Evolutionary conservation across 768 basidiomycete species (phyloP).

Genomic region (Cubamyces lactineus): DNA sequence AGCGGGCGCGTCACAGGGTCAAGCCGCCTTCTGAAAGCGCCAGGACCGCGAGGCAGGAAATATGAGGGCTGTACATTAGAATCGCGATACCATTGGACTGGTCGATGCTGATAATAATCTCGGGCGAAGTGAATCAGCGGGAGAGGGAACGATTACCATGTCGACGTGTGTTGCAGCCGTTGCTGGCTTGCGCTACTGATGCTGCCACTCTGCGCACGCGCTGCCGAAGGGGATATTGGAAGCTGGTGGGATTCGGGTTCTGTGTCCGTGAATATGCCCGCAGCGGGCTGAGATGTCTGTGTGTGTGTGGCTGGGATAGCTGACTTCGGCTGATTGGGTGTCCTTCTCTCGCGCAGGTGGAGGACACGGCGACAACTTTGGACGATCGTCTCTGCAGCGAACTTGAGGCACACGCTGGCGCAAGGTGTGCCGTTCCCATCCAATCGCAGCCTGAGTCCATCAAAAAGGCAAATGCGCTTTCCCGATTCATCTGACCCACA

Average conservation of each 20-base stretch:
- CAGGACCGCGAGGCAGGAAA: conserved; percentile 13
- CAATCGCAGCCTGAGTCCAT: conserved; percentile 1
- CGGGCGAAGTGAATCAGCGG: conserved; percentile 6
- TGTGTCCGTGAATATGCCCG: neutral
- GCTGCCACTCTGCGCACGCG: conserved; percentile 6
- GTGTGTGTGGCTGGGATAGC: neutral
- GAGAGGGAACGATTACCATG: conserved; percentile 22
- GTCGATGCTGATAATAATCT: neutral
- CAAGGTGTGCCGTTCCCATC: conserved; percentile 1
- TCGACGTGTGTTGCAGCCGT: conserved; percentile 18
- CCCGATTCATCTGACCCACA: conserved; percentile 3
- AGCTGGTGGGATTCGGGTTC: neutral
- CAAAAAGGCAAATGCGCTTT: conserved; percentile 9
- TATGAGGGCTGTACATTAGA: conserved; percentile 12
- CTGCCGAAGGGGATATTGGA: neutral
- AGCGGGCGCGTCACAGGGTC: conserved; percentile 22
- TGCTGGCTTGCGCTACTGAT: neutral
- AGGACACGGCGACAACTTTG: neutral
- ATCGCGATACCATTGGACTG: conserved; percentile 8
- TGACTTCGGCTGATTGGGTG: neutral
- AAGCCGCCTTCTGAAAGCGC: conserved; percentile 18
- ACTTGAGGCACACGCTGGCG: neutral
- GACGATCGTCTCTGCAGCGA: neutral
- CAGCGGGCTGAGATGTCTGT: neutral
- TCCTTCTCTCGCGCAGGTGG: no score